These are phyloP conservation scores for Diaporthe citrichinensis DNA, from an alignment of 2,329 filamentous ascomycete species.

Conservation along the genomic window DNA sequence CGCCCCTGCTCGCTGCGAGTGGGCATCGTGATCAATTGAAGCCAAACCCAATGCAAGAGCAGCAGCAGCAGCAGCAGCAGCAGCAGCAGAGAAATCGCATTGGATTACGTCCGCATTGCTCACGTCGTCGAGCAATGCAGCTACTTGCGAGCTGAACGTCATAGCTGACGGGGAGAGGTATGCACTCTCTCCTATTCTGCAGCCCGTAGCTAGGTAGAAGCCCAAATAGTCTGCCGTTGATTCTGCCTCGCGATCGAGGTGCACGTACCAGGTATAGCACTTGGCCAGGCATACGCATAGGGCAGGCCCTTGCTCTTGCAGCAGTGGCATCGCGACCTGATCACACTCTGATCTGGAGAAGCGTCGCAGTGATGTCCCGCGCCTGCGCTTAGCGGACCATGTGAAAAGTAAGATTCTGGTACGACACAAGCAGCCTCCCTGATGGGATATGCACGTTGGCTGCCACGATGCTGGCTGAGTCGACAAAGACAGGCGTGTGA, in stretches of 20 bases:
- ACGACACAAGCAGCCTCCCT: constrained; percentile 21
- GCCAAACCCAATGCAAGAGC: background rate
- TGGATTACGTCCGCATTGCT: background rate
- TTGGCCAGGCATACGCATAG: constrained; percentile 8
- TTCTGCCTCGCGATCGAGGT: constrained; percentile 32
- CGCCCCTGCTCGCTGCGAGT: background rate
- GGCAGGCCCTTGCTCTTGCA: background rate
- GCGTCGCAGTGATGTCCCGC: constrained; percentile 10
- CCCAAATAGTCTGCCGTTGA: constrained; percentile 20
- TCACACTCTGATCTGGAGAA: constrained; percentile 19
- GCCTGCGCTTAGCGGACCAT: constrained; percentile 28
- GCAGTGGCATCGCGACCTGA: constrained; percentile 3
- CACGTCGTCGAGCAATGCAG: background rate
- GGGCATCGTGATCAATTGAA: background rate
- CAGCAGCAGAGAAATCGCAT: background rate
- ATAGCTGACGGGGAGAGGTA: constrained; percentile 4
- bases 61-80: background rate
- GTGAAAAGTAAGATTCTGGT: constrained; percentile 25
- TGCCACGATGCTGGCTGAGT: constrained; percentile 33
- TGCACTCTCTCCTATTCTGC: background rate
- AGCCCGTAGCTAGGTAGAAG: constrained; percentile 14
- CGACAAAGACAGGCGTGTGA: constrained; percentile 23
- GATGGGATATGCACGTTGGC: constrained; percentile 20
- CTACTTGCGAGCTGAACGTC: background rate
- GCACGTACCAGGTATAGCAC: background rate